Conservation (phyloP, 768 basidiomycete species). For the Mycena pura region DNA sequence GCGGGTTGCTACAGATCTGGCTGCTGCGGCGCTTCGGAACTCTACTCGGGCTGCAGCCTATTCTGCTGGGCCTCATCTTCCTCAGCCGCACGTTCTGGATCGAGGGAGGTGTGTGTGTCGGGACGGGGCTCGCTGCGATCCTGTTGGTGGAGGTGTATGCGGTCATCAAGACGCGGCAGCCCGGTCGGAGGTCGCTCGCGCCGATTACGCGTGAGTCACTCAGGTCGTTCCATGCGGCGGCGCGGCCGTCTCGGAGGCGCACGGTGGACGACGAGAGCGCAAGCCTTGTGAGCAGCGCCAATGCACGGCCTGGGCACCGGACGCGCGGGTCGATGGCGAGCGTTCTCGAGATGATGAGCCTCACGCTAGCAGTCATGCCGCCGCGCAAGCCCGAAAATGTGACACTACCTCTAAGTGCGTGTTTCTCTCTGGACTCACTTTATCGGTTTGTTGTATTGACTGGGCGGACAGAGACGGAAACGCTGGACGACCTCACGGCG, state of each 20-base stretch:
- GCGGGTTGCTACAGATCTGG: slow-evolving; percentile 79
- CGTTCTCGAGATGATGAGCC: slow-evolving; percentile 85
- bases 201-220: slow-evolving; percentile 65
- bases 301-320: slow-evolving; percentile 44
- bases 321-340: slow-evolving; percentile 78
- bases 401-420: slow-evolving; percentile 72
- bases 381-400: slow-evolving; percentile 60
- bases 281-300: slow-evolving; percentile 55
- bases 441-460: too few species aligned
- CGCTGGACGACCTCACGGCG: slow-evolving; percentile 79
- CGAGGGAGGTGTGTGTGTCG: slow-evolving; percentile 70
- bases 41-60: slow-evolving; percentile 74
- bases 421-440: too few species aligned
- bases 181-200: slow-evolving; percentile 57
- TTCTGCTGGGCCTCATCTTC: slow-evolving; percentile 76
- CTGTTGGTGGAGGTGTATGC: slow-evolving; percentile 69
- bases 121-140: slow-evolving; percentile 58
- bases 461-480: slow-evolving; percentile 81
- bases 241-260: slow-evolving; percentile 43
- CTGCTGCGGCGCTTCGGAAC: slow-evolving; percentile 74
- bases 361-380: slow-evolving; percentile 78
- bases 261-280: slow-evolving; percentile 57
- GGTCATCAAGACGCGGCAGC: slow-evolving; percentile 52
- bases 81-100: slow-evolving; percentile 73
- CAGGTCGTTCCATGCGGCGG: slow-evolving; percentile 55